phyloP scores from a whole-genome alignment of 2,329 filamentous ascomycete genomes.

The Pestalotiopsis sp. region DNA sequence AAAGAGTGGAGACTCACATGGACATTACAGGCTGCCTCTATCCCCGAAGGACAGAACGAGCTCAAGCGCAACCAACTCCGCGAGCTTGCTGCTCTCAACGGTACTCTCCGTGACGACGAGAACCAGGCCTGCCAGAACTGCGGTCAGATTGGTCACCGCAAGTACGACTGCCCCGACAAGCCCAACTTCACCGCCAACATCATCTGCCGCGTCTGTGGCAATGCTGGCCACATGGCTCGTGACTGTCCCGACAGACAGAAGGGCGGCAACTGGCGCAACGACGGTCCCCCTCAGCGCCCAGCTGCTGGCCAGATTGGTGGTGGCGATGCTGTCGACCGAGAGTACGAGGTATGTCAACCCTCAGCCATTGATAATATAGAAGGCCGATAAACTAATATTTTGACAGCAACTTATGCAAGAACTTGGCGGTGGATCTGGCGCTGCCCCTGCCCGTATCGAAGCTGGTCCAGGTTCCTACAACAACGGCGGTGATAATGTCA shows the following conservation, averaged over 20 bases:
- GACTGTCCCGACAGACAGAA: conserved; percentile 95
- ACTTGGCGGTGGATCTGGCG: conserved; percentile 74
- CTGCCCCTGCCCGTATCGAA: conserved; percentile 80
- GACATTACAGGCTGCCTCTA: conserved; percentile 80
- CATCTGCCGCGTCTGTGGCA: conserved; percentile 97
- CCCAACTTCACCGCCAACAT: conserved; percentile 99
- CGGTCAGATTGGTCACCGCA: conserved; percentile 97
- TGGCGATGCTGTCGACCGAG: conserved; percentile 86
- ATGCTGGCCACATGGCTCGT: conserved; percentile 96
- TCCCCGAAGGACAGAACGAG: conserved; percentile 97
- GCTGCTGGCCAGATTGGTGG: conserved; percentile 67
- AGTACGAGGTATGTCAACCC: conserved; percentile 79
- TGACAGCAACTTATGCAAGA: conserved; percentile 93
- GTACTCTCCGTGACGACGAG: conserved; percentile 97
- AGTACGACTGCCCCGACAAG: conserved; percentile 97
- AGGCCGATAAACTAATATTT: conserved; percentile 39
- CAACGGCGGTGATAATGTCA: conserved; percentile 60
- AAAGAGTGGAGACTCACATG: not conserved
- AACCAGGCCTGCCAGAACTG: conserved; percentile 99
- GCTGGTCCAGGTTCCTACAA: conserved; percentile 72
- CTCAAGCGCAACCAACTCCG: conserved; percentile 98
- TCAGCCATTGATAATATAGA: not conserved
- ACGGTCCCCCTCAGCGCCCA: conserved; percentile 53
- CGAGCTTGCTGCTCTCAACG: conserved; percentile 96
- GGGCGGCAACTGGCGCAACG: conserved; percentile 90